Evolutionary conservation across 2,329 filamentous ascomycete species (phyloP), one percentile per base, ranked within the genome.

Genomic region (Scopulariopsis brevicaulis): DNA sequence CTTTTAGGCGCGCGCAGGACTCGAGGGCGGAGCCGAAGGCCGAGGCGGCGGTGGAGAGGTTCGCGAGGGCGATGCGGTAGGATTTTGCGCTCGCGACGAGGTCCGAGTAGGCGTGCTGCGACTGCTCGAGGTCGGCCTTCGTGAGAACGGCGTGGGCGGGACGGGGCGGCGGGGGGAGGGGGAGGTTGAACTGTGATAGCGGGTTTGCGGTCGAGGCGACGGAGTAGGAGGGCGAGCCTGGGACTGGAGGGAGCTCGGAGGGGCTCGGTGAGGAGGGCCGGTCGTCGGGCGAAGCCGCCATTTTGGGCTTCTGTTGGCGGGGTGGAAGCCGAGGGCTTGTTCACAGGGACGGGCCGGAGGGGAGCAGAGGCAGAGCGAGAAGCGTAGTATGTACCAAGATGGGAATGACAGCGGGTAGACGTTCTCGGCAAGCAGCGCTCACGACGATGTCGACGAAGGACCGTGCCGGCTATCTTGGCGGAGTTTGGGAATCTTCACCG

Each of bases 1-100:
- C 84, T 65, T 86, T 87, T 35, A 86, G 73, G 15, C 84, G 79
- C n/a, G 84, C 84, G 68, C 84, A 87, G 60, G 82, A 71, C 71
- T 87, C 84, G 60, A 87, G 77, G 18, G 84, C 82, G 53, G 78
- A 77, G 54, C 83, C 84, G 66, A 87, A 87, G 35, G 78, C 73
- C 0, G 83, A 85, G 1, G 84, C 82, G 2, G 84, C 79, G 5
- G 74, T 76, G 10, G 83, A 85, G 14, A 87, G 73, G 2, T 79
- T 68, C 40, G 83, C 78, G 53, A 87, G 80, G 18, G 84, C 83
- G 22, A 80, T 67, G 53, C 84, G 81, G 69, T 86, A 87, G 48
- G 77, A 70, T 68, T 87, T 87, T 52, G 84, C 84, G 15, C 79
- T 81, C 22, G 79, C 69, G 55, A 86, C 67, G 18, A 87, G 78